A percentile compares a stretch with the other conserved stretches of the same genome.
Conservation (phyloP, 2,329 filamentous ascomycete species). For the Venturiaceae sp. region DNA sequence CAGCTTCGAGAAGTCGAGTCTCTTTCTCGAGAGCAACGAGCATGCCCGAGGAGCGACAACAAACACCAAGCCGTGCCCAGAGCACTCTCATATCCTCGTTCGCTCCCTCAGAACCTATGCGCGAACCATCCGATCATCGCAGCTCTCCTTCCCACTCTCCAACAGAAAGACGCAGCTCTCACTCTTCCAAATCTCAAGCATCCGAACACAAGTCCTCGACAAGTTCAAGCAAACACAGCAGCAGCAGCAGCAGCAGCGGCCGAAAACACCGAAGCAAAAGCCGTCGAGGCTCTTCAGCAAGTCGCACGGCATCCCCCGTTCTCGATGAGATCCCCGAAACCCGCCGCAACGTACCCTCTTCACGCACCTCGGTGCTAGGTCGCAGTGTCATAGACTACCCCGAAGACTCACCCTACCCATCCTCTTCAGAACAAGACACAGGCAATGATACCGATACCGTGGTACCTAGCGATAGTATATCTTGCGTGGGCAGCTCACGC, state of each 20-base stretch:
- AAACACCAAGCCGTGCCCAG: neutral
- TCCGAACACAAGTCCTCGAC: neutral
- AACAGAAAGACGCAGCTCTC: neutral
- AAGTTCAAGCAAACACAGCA: conserved; percentile 3
- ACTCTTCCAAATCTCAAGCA: neutral
- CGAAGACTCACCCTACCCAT: conserved; percentile 1
- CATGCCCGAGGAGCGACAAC: neutral
- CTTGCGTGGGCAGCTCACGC: conserved; percentile 22
- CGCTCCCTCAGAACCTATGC: neutral
- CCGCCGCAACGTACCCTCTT: neutral
- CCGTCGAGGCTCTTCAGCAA: neutral
- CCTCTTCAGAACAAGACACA: conserved; percentile 23
- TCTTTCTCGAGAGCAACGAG: neutral
- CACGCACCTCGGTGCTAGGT: conserved; percentile 20
- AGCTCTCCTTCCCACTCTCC: neutral
- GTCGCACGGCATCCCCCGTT: neutral
- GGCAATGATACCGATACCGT: conserved; percentile 34
- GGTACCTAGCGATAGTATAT: conserved; percentile 38
- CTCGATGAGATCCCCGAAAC: neutral
- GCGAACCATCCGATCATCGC: neutral
- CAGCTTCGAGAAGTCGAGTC: neutral
- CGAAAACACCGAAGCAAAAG: neutral
- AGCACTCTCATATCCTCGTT: neutral
- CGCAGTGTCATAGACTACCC: conserved; percentile 17
- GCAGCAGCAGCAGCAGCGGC: neutral